A percentile compares a stretch with the other conserved stretches of the same genome.
phyloP scores from a whole-genome alignment of 2,329 filamentous ascomycete species.

The Dichotomopilus funicola region DNA sequence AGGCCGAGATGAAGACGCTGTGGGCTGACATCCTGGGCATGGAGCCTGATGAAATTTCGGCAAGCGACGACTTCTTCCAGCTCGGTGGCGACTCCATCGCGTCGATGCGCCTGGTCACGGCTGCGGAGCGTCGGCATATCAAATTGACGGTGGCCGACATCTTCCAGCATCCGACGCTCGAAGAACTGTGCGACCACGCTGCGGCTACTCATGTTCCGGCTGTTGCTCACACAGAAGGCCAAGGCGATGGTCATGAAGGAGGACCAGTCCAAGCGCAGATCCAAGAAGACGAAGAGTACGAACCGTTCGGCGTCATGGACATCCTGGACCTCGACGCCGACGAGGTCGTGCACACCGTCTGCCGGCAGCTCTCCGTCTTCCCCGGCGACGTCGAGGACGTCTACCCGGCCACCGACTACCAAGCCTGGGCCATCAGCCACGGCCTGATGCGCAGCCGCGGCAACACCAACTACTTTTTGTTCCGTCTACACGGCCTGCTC shows the following conservation, averaged over 20 bases:
- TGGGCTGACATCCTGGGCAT: slow-evolving; percentile 8
- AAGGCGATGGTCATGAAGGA: not conserved
- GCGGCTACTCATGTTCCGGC: not conserved
- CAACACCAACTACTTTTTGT: slow-evolving; percentile 23
- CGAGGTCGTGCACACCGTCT: slow-evolving; percentile 6
- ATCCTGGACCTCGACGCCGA: slow-evolving; percentile 3
- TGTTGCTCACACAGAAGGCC: not conserved
- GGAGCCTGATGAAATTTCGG: slow-evolving; percentile 14
- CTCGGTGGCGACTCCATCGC: slow-evolving; percentile 43
- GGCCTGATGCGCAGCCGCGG: slow-evolving; percentile 5
- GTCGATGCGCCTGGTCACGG: slow-evolving; percentile 44
- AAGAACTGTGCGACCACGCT: slow-evolving; percentile 2
- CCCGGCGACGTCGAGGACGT: slow-evolving; percentile 10
- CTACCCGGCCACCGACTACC: slow-evolving; percentile 12
- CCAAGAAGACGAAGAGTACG: slow-evolving; percentile 18
- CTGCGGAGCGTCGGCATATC: slow-evolving; percentile 32
- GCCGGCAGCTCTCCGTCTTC: slow-evolving; percentile 8
- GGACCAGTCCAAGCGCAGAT: not conserved
- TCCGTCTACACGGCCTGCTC: slow-evolving; percentile 18
- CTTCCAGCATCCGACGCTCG: slow-evolving; percentile 11
- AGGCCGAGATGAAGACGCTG: slow-evolving; percentile 11
- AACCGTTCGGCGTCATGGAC: slow-evolving; percentile 3
- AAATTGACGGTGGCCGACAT: slow-evolving; percentile 31
- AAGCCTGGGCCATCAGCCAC: slow-evolving; percentile 9
- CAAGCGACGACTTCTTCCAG: slow-evolving; percentile 41